Percentiles rank a stretch among this genome's conserved stretches.
These are phyloP conservation scores for Flaveria floridana DNA, from an alignment of 140 eudicot genomes.

Conservation along the genomic window DNA sequence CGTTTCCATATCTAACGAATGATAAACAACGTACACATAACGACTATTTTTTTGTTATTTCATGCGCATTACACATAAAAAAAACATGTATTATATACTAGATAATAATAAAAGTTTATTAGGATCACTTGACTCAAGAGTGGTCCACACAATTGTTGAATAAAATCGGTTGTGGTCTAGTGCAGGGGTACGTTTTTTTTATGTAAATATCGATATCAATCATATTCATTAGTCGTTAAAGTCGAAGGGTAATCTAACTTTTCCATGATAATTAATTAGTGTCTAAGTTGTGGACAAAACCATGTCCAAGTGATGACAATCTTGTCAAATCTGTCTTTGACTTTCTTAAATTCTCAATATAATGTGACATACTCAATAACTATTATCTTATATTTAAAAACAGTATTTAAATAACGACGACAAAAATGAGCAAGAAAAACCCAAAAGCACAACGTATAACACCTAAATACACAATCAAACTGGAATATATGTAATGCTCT, in stretches of 20 bases:
- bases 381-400: not conserved
- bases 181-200: constrained; percentile 10
- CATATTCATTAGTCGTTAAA: constrained; percentile 21
- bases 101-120: no score
- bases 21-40: no score
- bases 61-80: no score
- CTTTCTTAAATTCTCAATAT: not conserved
- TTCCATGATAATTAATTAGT: not conserved
- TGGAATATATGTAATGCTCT: not conserved
- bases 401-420: no score
- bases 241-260: not conserved
- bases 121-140: no score
- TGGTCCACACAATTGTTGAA: no score
- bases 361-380: not conserved
- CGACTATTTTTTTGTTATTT: no score
- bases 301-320: constrained; percentile 9
- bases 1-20: no score
- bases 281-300: constrained; percentile 9
- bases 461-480: no score
- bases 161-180: constrained; percentile 13
- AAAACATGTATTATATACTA: no score
- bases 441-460: no score
- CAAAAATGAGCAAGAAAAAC: no score
- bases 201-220: constrained; percentile 27
- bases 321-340: constrained; percentile 24